Conservation (phyloP, 2,329 filamentous ascomycete species). For the Penicillium brevicompactum region DNA sequence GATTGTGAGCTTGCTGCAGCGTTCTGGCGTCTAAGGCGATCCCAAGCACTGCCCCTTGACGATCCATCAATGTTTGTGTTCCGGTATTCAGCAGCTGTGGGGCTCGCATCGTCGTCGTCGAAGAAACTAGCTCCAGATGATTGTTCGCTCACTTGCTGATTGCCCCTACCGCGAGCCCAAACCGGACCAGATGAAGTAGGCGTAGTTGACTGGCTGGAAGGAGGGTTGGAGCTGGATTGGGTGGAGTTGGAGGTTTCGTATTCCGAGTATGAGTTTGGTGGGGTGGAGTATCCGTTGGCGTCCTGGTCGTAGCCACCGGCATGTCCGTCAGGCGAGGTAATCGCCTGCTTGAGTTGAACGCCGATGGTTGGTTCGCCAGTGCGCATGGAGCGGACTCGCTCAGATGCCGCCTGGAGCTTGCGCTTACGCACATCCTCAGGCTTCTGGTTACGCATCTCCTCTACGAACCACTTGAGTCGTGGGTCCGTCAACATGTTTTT, state of each 20-base stretch:
- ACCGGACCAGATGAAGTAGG: not conserved
- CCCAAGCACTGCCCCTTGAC: slow-evolving; percentile 38
- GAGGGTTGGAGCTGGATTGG: not conserved
- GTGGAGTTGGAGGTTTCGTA: slow-evolving; percentile 4
- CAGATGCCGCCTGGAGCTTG: slow-evolving; percentile 14
- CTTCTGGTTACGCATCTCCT: slow-evolving; percentile 19
- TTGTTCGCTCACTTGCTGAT: slow-evolving; percentile 3
- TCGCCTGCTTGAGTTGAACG: slow-evolving; percentile 1
- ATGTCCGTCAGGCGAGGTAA: not conserved
- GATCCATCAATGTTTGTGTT: slow-evolving; percentile 13
- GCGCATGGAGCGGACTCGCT: slow-evolving; percentile 3
- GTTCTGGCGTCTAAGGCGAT: slow-evolving; percentile 38
- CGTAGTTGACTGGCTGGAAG: not conserved
- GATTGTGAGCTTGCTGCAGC: not conserved
- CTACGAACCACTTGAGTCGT: slow-evolving; percentile 25
- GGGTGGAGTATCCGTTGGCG: not conserved
- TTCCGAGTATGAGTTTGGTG: slow-evolving; percentile 5
- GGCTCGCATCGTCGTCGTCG: slow-evolving; percentile 41
- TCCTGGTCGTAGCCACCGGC: slow-evolving; percentile 6
- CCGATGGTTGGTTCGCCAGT: slow-evolving; percentile 6
- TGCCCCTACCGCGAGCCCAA: slow-evolving; percentile 9
- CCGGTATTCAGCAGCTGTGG: slow-evolving; percentile 36
- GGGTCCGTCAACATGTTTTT: slow-evolving; percentile 21
- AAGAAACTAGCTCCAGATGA: slow-evolving; percentile 31
- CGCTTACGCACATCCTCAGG: slow-evolving; percentile 26